Evolutionary conservation across 2,329 filamentous ascomycete genomes (phyloP).

Genomic region (Balansia obtecta): DNA sequence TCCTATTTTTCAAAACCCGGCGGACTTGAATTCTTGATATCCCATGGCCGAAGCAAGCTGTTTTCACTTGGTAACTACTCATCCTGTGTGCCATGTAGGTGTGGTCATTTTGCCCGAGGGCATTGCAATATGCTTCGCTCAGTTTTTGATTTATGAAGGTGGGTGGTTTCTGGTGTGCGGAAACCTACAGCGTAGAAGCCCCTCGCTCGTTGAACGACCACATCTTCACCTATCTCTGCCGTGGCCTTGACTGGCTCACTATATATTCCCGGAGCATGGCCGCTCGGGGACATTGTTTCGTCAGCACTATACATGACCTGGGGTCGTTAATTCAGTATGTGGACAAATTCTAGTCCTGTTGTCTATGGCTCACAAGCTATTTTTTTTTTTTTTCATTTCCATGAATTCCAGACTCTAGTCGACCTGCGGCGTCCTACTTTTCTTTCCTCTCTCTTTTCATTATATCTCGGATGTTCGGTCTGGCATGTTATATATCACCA

Average conservation of each 20-base stretch:
- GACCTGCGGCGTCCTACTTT: slow-evolving; percentile 17
- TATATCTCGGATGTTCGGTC: neutral
- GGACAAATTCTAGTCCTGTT: slow-evolving; percentile 21
- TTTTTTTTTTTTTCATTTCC: slow-evolving; percentile 15
- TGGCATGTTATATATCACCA: slow-evolving; percentile 12
- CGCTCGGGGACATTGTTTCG: neutral
- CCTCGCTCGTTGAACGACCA: neutral
- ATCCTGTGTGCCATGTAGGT: neutral
- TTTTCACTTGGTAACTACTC: neutral
- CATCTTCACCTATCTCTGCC: neutral
- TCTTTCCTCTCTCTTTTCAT: slow-evolving; percentile 8
- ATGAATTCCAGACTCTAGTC: slow-evolving; percentile 23
- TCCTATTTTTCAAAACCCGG: neutral
- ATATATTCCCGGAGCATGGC: neutral
- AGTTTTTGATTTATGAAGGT: neutral
- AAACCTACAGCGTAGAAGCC: neutral
- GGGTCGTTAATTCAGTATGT: slow-evolving; percentile 17
- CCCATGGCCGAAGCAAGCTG: neutral
- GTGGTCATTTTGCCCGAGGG: neutral
- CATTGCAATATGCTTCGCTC: neutral
- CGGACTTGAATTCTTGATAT: neutral
- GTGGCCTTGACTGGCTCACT: neutral
- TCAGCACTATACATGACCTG: slow-evolving; percentile 14
- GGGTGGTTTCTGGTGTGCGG: neutral
- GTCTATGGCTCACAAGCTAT: no score